Base-by-base conservation (phyloP, 139 green algal species). In the Zygnema cylindricum region DNA sequence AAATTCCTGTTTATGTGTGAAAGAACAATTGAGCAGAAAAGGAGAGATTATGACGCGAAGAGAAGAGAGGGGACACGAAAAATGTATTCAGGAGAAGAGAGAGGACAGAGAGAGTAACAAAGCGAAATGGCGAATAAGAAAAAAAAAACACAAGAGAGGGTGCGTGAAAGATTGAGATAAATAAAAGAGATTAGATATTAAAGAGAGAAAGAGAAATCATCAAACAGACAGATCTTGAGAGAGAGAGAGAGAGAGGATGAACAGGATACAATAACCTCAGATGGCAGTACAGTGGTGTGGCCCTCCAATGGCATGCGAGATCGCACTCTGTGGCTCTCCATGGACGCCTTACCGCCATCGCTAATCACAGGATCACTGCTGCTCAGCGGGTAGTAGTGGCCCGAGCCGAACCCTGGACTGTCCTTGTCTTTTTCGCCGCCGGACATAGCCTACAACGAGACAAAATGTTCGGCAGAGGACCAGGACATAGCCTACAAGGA, bases 261-360 rank as follows among this genome's bases (percentile, higher is more conserved):
- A n/a, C n/a, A n/a, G 30, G 63, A 7, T 33, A 83, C 32, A 35
- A 63, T 63, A 55, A 86, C 78, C n/a, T 86, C 78, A 57, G 78
- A 86, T 41, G 78, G 78, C 78, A 63, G 39, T 30, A 86, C 78
- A 0, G 78, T 57, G 35, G 78, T 41, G 69, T 86, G 78, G 78
- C 43, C 69, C 36, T 86, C 78, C 38, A 86, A 41, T 25, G 78
- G 78, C 78, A 86, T 86, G 23, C 35, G 23, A 25, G 78, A 76
- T 22, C 38, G 76, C n/a, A 36, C 76, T n/a, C 76, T 32, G 33
- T 35, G 76, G 71, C n/a, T 55, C 76, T 83, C 76, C 32, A 32
- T 35, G 76, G 25, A 32, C 76, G 76, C 69, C n/a, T 35, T 35
- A 21, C 30, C n/a, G 30, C 76, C 76, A 33, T 1, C 76, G 69